Percentiles rank a stretch among this genome's conserved stretches.
phyloP scores from a whole-genome alignment of 371 early-diverging fungal genomes.

The Mortierella sp. region DNA sequence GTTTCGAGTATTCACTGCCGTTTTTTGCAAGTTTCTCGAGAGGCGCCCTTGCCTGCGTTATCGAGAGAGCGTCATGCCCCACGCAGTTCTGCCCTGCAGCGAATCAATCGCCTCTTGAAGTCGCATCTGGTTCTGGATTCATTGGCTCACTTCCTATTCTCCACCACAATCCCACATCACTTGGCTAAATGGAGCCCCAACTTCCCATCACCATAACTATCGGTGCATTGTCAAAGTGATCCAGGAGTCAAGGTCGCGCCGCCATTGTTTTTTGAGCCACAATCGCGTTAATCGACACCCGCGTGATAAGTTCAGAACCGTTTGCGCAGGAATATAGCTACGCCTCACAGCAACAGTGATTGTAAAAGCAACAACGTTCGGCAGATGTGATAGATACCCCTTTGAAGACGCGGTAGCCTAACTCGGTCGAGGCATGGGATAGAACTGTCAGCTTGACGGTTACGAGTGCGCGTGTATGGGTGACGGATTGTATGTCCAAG shows the following conservation, averaged over 20 bases:
- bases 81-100: neutral
- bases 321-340: no score
- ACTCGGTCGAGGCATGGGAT: neutral
- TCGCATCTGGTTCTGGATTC: neutral
- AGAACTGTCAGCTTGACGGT: conserved; percentile 9
- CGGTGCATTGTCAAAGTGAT: neutral
- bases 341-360: no score
- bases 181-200: neutral
- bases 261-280: neutral
- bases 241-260: neutral
- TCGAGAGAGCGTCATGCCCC: neutral
- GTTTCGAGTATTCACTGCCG: neutral
- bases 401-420: conserved; percentile 9
- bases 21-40: no score
- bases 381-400: neutral
- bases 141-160: neutral
- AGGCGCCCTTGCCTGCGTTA: neutral
- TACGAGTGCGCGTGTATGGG: neutral
- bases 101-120: neutral
- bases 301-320: neutral
- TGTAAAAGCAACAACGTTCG: neutral
- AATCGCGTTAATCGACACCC: neutral
- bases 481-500: neutral
- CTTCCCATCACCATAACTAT: neutral
- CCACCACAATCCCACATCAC: neutral